Evolutionary conservation across 805 yeast genomes (phyloP), one percentile per base, ranked within the genome.

Genomic region (Cyberlindnera euphorbiae): DNA sequence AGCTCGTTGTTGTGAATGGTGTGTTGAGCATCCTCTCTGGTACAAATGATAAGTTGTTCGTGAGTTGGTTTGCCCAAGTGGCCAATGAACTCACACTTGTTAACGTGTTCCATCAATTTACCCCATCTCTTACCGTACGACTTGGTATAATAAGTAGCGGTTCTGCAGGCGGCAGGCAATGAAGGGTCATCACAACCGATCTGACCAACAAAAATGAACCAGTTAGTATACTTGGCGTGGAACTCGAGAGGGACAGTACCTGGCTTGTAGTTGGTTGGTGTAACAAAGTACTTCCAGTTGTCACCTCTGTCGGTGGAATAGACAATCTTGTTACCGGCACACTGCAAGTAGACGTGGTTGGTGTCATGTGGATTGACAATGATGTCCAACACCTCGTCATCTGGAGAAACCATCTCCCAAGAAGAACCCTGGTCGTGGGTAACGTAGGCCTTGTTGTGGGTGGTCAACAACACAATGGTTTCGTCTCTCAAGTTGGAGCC

Each of bases 291-390:
- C 38, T 63, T 48, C 58, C 58, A 53, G 38, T 52, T 53, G 34
- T 53, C 60, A 12, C 84, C 97, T 17, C 95, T 77, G 56, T 89
- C 82, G 4, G 56, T 50, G 1, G 96, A 81, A 49, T 72, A 80
- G 12, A 89, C 60, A 21, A 60, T 60, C 38, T 49, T 53, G 35
- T 49, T 46, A 28, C 50, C 50, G 10, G 49, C 39, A 9, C 53
- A 35, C 13, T 50, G 42, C 35, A 45, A 41, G 33, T 46, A 54
- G 19, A 23, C 73, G 26, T 72, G 69, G 41, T 83, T 77, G 3
- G 75, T 69, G 44, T 67, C 66, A 42, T 69, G 71, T 7, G 76
- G 75, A 43, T 93, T 88, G 28, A 75, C 73, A 27, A 64, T 63
- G n/a, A 82, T 66, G n/a, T 72, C 74, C 6, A 69, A 41, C 33